Conservation (phyloP, 2,329 filamentous ascomycete species). For the Trichoderma sp. region DNA sequence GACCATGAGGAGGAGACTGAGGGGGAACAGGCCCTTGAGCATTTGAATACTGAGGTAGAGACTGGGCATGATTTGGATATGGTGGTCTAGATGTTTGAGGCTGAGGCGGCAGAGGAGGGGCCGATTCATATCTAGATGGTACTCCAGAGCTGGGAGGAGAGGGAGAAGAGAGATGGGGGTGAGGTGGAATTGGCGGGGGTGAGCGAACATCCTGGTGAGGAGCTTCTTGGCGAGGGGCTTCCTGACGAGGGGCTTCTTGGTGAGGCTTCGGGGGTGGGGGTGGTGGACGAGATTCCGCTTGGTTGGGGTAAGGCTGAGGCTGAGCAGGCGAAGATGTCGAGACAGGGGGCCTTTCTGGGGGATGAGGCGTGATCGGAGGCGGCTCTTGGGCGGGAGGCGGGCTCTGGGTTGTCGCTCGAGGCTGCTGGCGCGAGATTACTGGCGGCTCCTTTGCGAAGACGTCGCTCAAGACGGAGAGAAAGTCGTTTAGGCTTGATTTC, state of each 20-base stretch:
- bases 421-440: conserved; percentile 69
- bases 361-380: conserved; percentile 70
- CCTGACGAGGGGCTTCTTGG: conserved; percentile 22
- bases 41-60: neutral
- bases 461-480: conserved; percentile 76
- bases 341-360: conserved; percentile 53
- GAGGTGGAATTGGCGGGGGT: conserved; percentile 28
- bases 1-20: neutral
- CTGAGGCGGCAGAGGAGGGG: conserved; percentile 45
- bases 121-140: conserved; percentile 46
- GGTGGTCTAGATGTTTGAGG: neutral
- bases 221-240: neutral
- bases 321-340: conserved; percentile 39
- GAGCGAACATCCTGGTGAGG: conserved; percentile 19
- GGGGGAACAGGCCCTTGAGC: neutral
- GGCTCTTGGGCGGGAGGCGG: conserved; percentile 42
- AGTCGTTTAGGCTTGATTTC: conserved; percentile 83
- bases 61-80: neutral
- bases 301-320: conserved; percentile 34
- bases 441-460: conserved; percentile 95
- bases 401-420: conserved; percentile 35
- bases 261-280: conserved; percentile 49
- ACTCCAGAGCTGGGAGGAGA: conserved; percentile 23
- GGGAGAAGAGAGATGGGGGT: conserved; percentile 27
- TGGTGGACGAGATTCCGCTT: conserved; percentile 39